Evolutionary conservation across 73 alveolate genomes (phyloP).

Genomic region (Uronychia setigera): DNA sequence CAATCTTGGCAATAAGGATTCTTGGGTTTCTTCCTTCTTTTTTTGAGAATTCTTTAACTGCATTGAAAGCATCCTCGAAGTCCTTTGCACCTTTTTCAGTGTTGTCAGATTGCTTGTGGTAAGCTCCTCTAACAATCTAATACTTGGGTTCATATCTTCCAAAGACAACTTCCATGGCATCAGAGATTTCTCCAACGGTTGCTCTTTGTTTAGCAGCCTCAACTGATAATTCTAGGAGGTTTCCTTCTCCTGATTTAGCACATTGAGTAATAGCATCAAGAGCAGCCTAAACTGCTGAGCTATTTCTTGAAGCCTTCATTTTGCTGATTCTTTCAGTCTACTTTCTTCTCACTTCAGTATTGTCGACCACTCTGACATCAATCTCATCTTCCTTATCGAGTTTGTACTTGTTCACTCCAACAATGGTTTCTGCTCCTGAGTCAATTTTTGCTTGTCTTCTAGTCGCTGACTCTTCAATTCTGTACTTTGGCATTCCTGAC

Average conservation of each 20-base stretch:
- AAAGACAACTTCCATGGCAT: conserved; percentile 64
- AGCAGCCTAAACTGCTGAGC: conserved; percentile 34
- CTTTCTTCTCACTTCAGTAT: conserved; percentile 57
- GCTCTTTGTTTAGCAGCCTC: conserved; percentile 74
- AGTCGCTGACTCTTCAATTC: conserved; percentile 76
- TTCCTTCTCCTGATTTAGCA: conserved; percentile 72
- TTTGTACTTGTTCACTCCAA: conserved; percentile 77
- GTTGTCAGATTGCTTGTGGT: conserved; percentile 14
- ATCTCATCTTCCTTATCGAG: conserved; percentile 61
- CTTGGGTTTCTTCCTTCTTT: conserved; percentile 82
- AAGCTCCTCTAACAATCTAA: conserved; percentile 68
- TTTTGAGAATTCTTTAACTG: conserved; percentile 54
- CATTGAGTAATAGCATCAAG: conserved; percentile 43
- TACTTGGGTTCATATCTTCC: conserved; percentile 73
- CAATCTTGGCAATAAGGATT: conserved; percentile 72
- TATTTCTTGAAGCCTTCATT: conserved; percentile 55
- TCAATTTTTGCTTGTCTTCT: conserved; percentile 76
- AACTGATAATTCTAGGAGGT: conserved; percentile 68
- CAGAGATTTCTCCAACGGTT: conserved; percentile 78
- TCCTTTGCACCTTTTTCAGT: conserved; percentile 44
- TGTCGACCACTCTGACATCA: conserved; percentile 55
- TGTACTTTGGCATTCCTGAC: conserved; percentile 78
- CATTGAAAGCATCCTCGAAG: conserved; percentile 37
- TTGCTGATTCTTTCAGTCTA: conserved; percentile 53
- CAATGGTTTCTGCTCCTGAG: conserved; percentile 73